These are phyloP conservation scores for Physcomitrellopsis africana DNA, from an alignment of 225 moss, liverwort and hornwort species.

Conservation along the genomic window DNA sequence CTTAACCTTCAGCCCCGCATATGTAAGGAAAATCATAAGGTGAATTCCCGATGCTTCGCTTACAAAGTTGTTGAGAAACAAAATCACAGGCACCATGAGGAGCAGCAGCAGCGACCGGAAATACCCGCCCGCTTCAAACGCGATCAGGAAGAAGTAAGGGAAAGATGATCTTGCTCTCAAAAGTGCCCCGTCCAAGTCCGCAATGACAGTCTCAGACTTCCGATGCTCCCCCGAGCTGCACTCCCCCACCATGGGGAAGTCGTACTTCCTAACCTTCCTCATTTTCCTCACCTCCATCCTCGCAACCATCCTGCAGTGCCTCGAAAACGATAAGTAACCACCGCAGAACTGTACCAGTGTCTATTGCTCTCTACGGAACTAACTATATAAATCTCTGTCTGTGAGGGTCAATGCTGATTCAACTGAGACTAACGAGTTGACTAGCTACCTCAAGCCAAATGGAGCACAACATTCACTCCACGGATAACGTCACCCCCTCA, in stretches of 20 bases:
- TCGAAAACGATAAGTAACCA: background rate
- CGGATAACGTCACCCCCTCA: too few relatives aligned
- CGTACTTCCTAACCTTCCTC: constrained; percentile 1
- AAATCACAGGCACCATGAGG: constrained; percentile 58
- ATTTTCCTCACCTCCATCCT: background rate
- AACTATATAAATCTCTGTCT: too few relatives aligned
- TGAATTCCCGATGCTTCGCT: constrained; percentile 76
- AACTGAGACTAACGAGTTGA: too few relatives aligned
- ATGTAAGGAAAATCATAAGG: constrained; percentile 70
- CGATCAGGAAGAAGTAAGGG: constrained; percentile 86
- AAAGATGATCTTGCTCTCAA: constrained; percentile 67
- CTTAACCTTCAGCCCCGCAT: constrained; percentile 70
- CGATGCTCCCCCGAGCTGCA: constrained; percentile 61
- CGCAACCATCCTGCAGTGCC: background rate
- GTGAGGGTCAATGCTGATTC: too few relatives aligned
- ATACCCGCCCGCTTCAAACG: constrained; percentile 76
- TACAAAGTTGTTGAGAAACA: constrained; percentile 59
- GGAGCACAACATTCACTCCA: too few relatives aligned
- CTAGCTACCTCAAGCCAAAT: too few relatives aligned
- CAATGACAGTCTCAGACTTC: constrained; percentile 59
- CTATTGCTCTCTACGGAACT: background rate
- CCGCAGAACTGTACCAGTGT: background rate
- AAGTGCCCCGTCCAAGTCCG: constrained; percentile 85
- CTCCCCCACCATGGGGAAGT: constrained; percentile 32
- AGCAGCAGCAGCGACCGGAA: constrained; percentile 69